Conservation (phyloP, 352 stramenopile species). For the Globisporangium nagaii region DNA sequence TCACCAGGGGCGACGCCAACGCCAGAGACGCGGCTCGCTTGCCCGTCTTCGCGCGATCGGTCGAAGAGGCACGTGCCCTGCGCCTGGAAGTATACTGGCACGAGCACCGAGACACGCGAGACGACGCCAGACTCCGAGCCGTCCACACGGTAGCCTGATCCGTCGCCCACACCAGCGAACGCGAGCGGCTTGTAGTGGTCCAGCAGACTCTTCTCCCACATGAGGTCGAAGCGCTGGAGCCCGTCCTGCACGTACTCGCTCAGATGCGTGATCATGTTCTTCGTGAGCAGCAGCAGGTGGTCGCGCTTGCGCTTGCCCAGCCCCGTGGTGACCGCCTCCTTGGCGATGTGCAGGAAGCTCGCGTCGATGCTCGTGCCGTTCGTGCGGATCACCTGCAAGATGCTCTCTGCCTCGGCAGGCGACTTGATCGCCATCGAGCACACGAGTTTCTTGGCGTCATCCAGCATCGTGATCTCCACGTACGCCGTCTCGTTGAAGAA, state of each 20-base stretch:
- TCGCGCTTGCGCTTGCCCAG: slow-evolving; percentile 64
- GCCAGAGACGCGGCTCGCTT: slow-evolving; percentile 44
- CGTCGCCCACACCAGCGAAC: slow-evolving; percentile 67
- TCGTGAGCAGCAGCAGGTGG: slow-evolving; percentile 72
- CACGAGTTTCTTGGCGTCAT: slow-evolving; percentile 77
- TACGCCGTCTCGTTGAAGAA: slow-evolving; percentile 85
- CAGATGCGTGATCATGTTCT: slow-evolving; percentile 83
- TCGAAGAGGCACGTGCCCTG: slow-evolving; percentile 80
- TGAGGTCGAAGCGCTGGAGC: slow-evolving; percentile 71
- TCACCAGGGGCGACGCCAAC: slow-evolving; percentile 64
- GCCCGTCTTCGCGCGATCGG: slow-evolving; percentile 45
- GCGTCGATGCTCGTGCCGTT: slow-evolving; percentile 45
- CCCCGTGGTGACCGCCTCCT: slow-evolving; percentile 56
- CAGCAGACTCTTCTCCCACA: slow-evolving; percentile 81
- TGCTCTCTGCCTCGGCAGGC: slow-evolving; percentile 64
- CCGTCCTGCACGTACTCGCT: slow-evolving; percentile 80
- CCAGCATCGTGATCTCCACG: slow-evolving; percentile 79
- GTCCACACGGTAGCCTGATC: slow-evolving; percentile 66
- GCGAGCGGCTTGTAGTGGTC: slow-evolving; percentile 76
- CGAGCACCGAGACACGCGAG: slow-evolving; percentile 69
- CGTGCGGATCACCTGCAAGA: slow-evolving; percentile 51
- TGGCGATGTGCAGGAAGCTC: slow-evolving; percentile 60
- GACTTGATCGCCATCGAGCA: slow-evolving; percentile 84
- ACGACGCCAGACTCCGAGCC: slow-evolving; percentile 42
- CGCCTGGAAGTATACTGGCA: slow-evolving; percentile 74